Percentiles rank a stretch among this genome's conserved stretches.
Conservation (phyloP, 805 yeast genomes). For the Scheffersomyces amazonensis region DNA sequence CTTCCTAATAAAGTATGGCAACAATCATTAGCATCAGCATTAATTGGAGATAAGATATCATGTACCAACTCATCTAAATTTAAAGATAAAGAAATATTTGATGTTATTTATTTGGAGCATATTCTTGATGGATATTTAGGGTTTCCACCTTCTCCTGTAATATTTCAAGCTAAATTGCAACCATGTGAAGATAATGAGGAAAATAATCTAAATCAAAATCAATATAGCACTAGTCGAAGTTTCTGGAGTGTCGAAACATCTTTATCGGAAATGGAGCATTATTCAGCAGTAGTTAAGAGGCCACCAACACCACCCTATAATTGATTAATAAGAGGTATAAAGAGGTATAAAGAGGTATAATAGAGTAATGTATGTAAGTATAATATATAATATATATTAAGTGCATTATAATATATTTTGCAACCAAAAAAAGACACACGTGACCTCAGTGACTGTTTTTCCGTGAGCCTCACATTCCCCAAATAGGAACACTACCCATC, state of each 20-base stretch:
- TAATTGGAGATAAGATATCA: slow-evolving; percentile 14
- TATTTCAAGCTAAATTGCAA: not conserved
- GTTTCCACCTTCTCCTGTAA: not conserved
- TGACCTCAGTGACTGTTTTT: slow-evolving; percentile 27
- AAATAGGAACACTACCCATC: not conserved
- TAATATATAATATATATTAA: too few relatives aligned
- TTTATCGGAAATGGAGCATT: slow-evolving; percentile 27
- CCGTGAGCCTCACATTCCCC: slow-evolving; percentile 5
- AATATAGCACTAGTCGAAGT: not conserved
- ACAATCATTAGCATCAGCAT: slow-evolving; percentile 7
- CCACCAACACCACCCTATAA: too few relatives aligned
- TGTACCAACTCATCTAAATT: slow-evolving; percentile 19
- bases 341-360: too few relatives aligned
- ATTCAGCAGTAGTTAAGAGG: slow-evolving; percentile 16
- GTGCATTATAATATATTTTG: slow-evolving; percentile 1
- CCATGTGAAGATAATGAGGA: not conserved
- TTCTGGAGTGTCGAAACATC: slow-evolving; percentile 28
- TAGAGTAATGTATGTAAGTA: not conserved
- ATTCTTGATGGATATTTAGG: not conserved
- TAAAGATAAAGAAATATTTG: slow-evolving; percentile 10
- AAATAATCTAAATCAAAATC: not conserved
- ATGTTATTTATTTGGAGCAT: slow-evolving; percentile 4
- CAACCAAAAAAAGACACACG: slow-evolving; percentile 12
- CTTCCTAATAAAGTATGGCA: slow-evolving; percentile 1
- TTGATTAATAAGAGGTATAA: slow-evolving; percentile 19